Base-by-base conservation (phyloP, 352 stramenopile species). In the Pythium rhizo-oryzae region DNA sequence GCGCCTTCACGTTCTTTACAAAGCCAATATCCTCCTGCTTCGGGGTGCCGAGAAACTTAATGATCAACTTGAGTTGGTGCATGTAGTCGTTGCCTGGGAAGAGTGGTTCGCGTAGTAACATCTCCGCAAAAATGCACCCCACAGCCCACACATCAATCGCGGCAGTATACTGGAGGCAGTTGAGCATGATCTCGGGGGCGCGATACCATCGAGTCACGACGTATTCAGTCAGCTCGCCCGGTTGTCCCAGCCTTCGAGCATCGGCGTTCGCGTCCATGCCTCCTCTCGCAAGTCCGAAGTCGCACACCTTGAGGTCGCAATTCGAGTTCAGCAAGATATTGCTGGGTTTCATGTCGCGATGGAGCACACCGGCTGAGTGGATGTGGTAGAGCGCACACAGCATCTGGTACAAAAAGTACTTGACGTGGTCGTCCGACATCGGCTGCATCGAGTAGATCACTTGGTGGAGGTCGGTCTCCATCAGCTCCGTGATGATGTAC, bases 111-210 rank as follows among this genome's bases (percentile, higher is more conserved):
- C 98, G 85, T 9, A 85, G 86, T 62, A 99, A 91, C 70, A 99
- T 96, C 75, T 99, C 98, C 8, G 94, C 98, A 68, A 99, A 99
- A 67, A 99, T 99, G 73, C 98, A 99, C 13, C 98, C 98, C 56
- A 99, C 96, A 60, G 86, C 96, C 95, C 95, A 99, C 0, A 99
- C 84, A 69, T 99, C 96, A 59, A 94, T 81, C 35, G 86, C 82
- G 0, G 78, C 74, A 2, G 83, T 92, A 75, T 96, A 96, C 71
- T 94, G 90, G 75, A 91, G 89, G 61, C 85, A 93, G 5, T 80
- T 84, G 9, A 93, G 74, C 84, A 92, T 90, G 49, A 92, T 89
- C 69, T 93, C 85, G 12, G 78, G 78, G 8, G 78, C 78, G 18
- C 78, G 72, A 37, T 83, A 80, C 85, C 86, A 96, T 23, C 87